Percentiles rank a stretch among this genome's conserved stretches.
Evolutionary conservation across 2,329 filamentous ascomycete genomes (phyloP).

Genomic region (Purpureocillium lavendulum): DNA sequence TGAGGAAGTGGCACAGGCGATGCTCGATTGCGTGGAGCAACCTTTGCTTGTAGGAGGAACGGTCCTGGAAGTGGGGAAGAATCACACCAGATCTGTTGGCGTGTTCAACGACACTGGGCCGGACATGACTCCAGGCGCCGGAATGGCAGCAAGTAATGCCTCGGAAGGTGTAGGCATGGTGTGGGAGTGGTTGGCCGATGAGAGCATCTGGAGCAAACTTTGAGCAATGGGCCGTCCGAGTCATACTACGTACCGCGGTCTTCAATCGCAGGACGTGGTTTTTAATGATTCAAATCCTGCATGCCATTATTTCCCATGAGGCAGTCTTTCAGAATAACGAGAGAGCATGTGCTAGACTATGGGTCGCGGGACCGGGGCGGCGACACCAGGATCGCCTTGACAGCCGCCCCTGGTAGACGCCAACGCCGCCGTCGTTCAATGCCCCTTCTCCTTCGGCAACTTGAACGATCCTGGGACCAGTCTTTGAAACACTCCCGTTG

Average conservation of each 20-base stretch:
- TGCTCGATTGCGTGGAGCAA: conserved; percentile 29
- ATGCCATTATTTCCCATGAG: no score
- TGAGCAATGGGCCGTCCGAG: no score
- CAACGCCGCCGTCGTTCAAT: no score
- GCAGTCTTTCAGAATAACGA: no score
- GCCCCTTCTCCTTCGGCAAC: no score
- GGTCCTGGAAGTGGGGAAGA: conserved; percentile 30
- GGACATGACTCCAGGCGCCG: conserved; percentile 15
- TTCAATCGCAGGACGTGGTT: no score
- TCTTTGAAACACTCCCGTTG: conserved; percentile 21
- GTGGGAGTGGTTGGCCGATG: conserved; percentile 15
- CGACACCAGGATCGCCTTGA: no score
- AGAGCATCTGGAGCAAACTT: conserved; percentile 18
- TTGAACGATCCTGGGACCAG: conserved; percentile 6
- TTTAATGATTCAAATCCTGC: no score
- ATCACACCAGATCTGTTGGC: conserved; percentile 21
- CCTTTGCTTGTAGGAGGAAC: conserved; percentile 27
- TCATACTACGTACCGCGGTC: no score
- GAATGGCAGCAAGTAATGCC: conserved; percentile 18
- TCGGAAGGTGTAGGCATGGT: conserved; percentile 17
- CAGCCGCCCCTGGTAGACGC: no score
- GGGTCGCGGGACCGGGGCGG: no score
- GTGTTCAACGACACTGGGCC: conserved; percentile 30
- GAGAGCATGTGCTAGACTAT: no score
- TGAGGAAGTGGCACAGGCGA: conserved; percentile 32